These are phyloP conservation scores for Lactuca saligna DNA, from an alignment of 129 eudicot species.

Conservation along the genomic window DNA sequence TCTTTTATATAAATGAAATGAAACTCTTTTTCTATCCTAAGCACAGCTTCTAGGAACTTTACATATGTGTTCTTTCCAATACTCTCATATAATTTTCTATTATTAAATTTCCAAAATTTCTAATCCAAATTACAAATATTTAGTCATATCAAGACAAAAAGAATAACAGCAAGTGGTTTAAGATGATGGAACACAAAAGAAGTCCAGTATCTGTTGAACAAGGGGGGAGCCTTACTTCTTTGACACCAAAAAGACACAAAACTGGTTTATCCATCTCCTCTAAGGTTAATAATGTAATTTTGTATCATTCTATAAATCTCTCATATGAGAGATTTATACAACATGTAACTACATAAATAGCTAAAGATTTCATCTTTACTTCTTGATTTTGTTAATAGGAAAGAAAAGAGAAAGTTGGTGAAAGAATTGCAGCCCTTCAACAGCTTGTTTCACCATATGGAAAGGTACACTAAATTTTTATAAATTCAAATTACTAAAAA, in stretches of 20 bases:
- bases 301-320: background rate
- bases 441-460: slow-evolving; percentile 94
- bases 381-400: slow-evolving; percentile 44
- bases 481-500: background rate
- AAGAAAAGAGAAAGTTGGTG: slow-evolving; percentile 82
- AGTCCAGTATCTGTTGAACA: slow-evolving; percentile 64
- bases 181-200: slow-evolving; percentile 82
- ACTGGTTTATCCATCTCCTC: slow-evolving; percentile 60
- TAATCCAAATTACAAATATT: background rate
- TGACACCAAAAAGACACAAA: slow-evolving; percentile 66
- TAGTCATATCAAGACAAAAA: slow-evolving; percentile 15
- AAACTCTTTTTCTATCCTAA: background rate
- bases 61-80: slow-evolving; percentile 3
- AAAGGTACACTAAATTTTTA: slow-evolving; percentile 45
- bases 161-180: slow-evolving; percentile 14
- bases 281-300: slow-evolving; percentile 1
- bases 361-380: background rate
- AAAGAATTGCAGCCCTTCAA: slow-evolving; percentile 77
- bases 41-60: slow-evolving; percentile 25
- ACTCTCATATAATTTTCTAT: background rate
- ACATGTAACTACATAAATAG: background rate
- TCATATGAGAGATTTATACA: background rate
- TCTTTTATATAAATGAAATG: background rate
- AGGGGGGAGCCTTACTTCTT: slow-evolving; percentile 53
- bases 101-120: no score